Conservation (phyloP, 1,284 basidiomycete genomes). For the Singerocomus rubriflavus region DNA sequence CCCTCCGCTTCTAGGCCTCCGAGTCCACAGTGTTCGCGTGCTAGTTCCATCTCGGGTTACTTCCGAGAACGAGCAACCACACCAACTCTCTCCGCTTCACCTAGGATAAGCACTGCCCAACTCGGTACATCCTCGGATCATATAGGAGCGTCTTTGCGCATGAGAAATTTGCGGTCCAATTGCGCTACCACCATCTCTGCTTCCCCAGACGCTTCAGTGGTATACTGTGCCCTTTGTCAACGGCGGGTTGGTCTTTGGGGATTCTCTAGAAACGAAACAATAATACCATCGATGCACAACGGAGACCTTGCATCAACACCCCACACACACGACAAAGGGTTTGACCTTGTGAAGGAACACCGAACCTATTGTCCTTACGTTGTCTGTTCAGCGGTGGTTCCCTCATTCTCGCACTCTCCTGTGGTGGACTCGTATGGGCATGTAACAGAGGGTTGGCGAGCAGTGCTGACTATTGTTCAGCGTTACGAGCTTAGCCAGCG, state of each 20-base stretch:
- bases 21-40: constrained; percentile 43
- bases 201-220: constrained; percentile 44
- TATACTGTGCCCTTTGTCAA: constrained; percentile 69
- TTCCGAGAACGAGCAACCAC: constrained; percentile 17
- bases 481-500: constrained; percentile 61
- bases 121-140: constrained; percentile 17
- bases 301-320: constrained; percentile 17
- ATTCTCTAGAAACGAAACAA: constrained; percentile 41
- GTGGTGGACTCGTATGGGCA: constrained; percentile 21
- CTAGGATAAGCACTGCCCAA: constrained; percentile 21
- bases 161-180: constrained; percentile 5
- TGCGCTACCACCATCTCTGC: background rate
- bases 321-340: constrained; percentile 46
- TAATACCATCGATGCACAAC: constrained; percentile 6
- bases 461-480: constrained; percentile 60
- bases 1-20: constrained; percentile 34
- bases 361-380: constrained; percentile 79
- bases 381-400: constrained; percentile 63
- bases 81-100: constrained; percentile 15
- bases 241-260: constrained; percentile 76
- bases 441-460: constrained; percentile 73
- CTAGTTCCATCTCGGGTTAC: constrained; percentile 41
- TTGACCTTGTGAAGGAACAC: constrained; percentile 76
- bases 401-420: constrained; percentile 46
- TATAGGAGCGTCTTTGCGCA: constrained; percentile 18